Evolutionary conservation across 2,329 filamentous ascomycete genomes (phyloP).

Genomic region (Aspergillus aculeatus): DNA sequence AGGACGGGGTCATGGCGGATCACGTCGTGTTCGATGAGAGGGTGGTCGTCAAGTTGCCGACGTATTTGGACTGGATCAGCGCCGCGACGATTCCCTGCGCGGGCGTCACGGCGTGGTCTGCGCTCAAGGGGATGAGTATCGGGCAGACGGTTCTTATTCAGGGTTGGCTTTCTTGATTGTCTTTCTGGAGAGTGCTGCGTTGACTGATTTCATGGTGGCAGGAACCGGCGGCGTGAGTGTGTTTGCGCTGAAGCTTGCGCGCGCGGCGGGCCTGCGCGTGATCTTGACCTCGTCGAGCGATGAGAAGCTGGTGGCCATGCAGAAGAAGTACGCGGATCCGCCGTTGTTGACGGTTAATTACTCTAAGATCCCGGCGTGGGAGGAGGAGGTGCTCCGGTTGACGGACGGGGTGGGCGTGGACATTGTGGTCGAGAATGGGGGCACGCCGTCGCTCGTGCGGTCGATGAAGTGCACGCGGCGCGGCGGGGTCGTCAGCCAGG

Average conservation of each 20-base stretch:
- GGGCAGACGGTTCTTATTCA: constrained; percentile 48
- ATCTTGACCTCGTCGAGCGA: constrained; percentile 42
- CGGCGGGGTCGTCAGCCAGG: constrained; percentile 45
- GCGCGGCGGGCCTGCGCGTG: constrained; percentile 33
- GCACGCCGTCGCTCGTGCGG: constrained; percentile 37
- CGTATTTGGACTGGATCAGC: constrained; percentile 37
- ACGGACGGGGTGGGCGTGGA: constrained; percentile 38
- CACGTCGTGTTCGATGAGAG: constrained; percentile 45
- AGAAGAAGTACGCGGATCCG: constrained; percentile 22
- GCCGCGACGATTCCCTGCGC: constrained; percentile 46
- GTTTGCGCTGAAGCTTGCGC: constrained; percentile 38
- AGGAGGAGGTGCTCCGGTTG: constrained; percentile 33
- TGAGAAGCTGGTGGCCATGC: constrained; percentile 32
- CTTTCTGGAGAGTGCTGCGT: too few relatives aligned
- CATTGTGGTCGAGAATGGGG: constrained; percentile 43
- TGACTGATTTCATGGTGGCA: constrained; percentile 1
- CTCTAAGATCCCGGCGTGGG: constrained; percentile 27
- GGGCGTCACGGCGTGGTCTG: constrained; percentile 48
- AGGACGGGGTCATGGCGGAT: constrained; percentile 46
- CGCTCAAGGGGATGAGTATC: constrained; percentile 40
- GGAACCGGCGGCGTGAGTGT: constrained; percentile 40
- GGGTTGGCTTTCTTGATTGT: constrained; percentile 25
- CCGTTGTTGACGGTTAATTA: constrained; percentile 36
- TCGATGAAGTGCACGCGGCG: constrained; percentile 43
- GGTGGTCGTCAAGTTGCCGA: constrained; percentile 37